Evolutionary conservation across 352 stramenopile genomes (phyloP), one percentile per base, ranked within the genome.

Genomic region (Chrysophaeum taylorii): DNA sequence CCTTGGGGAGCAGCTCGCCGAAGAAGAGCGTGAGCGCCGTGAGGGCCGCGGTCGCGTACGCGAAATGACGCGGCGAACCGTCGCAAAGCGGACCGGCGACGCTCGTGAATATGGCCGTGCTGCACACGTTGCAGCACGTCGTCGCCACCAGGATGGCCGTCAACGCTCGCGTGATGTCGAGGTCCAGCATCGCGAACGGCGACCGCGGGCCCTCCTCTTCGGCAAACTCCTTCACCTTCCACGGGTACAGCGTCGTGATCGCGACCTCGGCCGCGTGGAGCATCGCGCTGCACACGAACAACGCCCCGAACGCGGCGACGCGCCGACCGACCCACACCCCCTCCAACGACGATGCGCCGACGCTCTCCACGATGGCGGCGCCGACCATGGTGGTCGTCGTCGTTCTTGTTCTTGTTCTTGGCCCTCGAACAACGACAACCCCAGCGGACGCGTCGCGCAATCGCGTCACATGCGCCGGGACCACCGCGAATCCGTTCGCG

Each of bases 231-330:
- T 85, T 82, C 16, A 92, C 81, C 74, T 91, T 92, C 85, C 85
- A 93, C 1, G 85, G 85, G 72, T 92, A 93, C 9, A 93, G 62
- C 12, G 86, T 93, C 0, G 87, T 93, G 69, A 93, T 91, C 25
- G 85, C 85, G 71, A 90, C 57, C 36, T 66, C 57, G 9, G 57
- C 57, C 2, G 57, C 31, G 36, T 66, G 57, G 31, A 66, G 36
- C 36, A 45, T 2, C 36, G 57, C 57, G 2, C 33, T 45, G 2
- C 18, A 15, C 16, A 42, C 12, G 57, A 66, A 66, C 33, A 66
- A 35, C 14, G 15, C 31, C 33, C 33, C 35, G 57, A 66, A 66
- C n/a, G n/a, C n/a, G n/a, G n/a, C n/a, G n/a, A n/a, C n/a, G n/a
- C n/a, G n/a, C n/a, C n/a, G n/a, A n/a, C n/a, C n/a, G n/a, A n/a